These are phyloP conservation scores for Microsporum audouinii DNA, from an alignment of 2,329 filamentous ascomycete genomes.

Conservation along the genomic window DNA sequence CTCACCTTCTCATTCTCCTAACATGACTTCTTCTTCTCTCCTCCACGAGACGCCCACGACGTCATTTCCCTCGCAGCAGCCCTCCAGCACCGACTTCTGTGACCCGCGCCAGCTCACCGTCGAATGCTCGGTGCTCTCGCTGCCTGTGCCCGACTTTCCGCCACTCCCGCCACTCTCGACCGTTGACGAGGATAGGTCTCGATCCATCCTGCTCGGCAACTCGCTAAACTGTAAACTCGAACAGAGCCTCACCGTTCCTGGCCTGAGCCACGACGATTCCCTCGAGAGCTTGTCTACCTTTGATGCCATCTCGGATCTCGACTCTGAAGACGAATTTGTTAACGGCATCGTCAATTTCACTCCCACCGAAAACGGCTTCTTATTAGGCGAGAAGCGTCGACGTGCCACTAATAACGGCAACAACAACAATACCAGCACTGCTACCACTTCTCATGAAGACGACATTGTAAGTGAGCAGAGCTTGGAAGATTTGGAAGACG, in stretches of 20 bases:
- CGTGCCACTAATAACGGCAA: constrained; percentile 57
- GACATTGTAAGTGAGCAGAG: constrained; percentile 66
- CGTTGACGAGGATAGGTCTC: constrained; percentile 28
- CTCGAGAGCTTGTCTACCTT: constrained; percentile 58
- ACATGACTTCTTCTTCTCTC: constrained; percentile 57
- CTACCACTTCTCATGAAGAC: constrained; percentile 53
- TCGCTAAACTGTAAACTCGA: constrained; percentile 5
- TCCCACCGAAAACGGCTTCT: constrained; percentile 46
- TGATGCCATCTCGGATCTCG: constrained; percentile 77
- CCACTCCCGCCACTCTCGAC: constrained; percentile 45
- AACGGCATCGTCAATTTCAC: constrained; percentile 62
- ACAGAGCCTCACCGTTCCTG: not conserved
- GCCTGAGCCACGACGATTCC: constrained; percentile 31
- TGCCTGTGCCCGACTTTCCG: constrained; percentile 49
- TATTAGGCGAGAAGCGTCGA: constrained; percentile 57
- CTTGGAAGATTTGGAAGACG: constrained; percentile 64
- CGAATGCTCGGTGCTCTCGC: constrained; percentile 34
- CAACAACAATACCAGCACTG: constrained; percentile 37
- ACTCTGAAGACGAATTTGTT: constrained; percentile 80
- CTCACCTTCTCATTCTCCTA: constrained; percentile 74
- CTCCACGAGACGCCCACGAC: constrained; percentile 71
- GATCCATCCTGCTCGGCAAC: constrained; percentile 26
- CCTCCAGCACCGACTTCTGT: constrained; percentile 68
- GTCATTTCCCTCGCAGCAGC: constrained; percentile 49
- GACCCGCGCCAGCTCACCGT: constrained; percentile 85